A percentile compares a stretch with the other conserved stretches of the same genome.
phyloP scores from a whole-genome alignment of 176 grass and related monocot genomes.

The Eleusine coracana region DNA sequence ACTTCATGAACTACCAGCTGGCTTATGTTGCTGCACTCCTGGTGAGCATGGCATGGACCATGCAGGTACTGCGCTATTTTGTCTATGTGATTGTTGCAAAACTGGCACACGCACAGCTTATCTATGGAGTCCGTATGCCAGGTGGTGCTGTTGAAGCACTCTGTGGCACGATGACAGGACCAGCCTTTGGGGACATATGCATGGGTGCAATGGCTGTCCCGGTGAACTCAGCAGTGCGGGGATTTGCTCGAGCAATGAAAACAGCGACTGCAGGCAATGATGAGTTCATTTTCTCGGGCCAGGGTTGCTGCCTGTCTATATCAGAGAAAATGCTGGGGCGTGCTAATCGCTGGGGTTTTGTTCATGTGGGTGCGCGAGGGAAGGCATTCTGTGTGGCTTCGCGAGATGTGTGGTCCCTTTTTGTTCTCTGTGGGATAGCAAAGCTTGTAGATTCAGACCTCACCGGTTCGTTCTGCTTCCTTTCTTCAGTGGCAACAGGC shows the following conservation, averaged over 20 bases:
- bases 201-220: constrained; percentile 68
- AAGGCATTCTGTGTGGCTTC: constrained; percentile 78
- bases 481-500: constrained; percentile 67
- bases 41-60: constrained; percentile 84
- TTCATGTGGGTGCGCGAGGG: constrained; percentile 54
- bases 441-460: constrained; percentile 78
- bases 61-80: constrained; percentile 69
- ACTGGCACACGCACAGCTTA: constrained; percentile 60
- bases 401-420: constrained; percentile 76
- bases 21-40: constrained; percentile 68
- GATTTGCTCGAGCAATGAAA: constrained; percentile 61
- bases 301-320: constrained; percentile 56
- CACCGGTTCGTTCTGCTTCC: constrained; percentile 89
- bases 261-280: constrained; percentile 53
- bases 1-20: constrained; percentile 50
- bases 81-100: constrained; percentile 72
- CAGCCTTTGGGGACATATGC: constrained; percentile 78
- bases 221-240: constrained; percentile 49
- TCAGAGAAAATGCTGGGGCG: constrained; percentile 67
- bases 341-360: constrained; percentile 85
- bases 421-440: constrained; percentile 71
- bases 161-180: constrained; percentile 43
- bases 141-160: constrained; percentile 53
- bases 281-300: constrained; percentile 84
- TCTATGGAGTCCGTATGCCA: constrained; percentile 44